Conservation (phyloP, 2,329 filamentous ascomycete species). For the Colletotrichum karsti region DNA sequence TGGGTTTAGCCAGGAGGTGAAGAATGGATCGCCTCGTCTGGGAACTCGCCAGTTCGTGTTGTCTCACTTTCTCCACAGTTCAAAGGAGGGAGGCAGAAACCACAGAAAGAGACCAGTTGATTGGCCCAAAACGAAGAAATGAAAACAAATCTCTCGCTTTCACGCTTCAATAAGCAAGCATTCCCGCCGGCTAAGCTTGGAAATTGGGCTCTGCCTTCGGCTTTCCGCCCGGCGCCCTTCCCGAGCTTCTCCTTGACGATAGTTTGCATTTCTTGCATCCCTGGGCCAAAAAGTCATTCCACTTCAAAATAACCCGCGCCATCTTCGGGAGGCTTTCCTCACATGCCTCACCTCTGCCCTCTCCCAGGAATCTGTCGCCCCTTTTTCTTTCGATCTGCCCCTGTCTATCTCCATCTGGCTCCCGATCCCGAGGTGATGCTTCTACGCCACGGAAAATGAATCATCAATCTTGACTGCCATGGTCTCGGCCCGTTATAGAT, state of each 20-base stretch:
- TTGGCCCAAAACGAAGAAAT: neutral
- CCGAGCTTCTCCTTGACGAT: conserved; percentile 8
- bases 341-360: neutral
- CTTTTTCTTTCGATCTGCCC: neutral
- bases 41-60: conserved; percentile 9
- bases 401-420: conserved; percentile 22
- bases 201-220: conserved; percentile 7
- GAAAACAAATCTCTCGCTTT: neutral
- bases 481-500: conserved; percentile 7
- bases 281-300: neutral
- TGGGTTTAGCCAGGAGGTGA: conserved; percentile 9
- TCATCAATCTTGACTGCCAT: neutral
- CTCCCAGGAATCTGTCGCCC: neutral
- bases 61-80: conserved; percentile 27
- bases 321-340: neutral
- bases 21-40: conserved; percentile 23
- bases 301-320: neutral
- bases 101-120: conserved; percentile 21
- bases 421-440: neutral
- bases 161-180: neutral
- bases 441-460: neutral
- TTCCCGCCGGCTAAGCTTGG: neutral
- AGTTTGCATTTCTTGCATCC: neutral
- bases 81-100: conserved; percentile 17
- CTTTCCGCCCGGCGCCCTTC: conserved; percentile 13